Conservation (phyloP, 1,139 yeast genomes). For the Pneumocystis carinii region DNA sequence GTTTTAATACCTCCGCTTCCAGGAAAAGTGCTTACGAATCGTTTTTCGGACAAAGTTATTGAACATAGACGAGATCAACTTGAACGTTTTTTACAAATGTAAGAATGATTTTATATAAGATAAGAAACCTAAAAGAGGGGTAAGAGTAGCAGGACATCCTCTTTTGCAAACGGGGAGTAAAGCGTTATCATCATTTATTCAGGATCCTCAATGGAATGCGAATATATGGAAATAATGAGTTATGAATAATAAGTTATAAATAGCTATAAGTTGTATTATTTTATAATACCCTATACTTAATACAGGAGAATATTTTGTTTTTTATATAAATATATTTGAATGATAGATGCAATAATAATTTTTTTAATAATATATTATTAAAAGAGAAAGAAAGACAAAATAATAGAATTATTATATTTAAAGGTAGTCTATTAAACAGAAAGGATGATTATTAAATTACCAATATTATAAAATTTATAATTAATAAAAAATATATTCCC, state of each 20-base stretch:
- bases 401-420: no score
- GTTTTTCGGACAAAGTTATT: conserved; percentile 71
- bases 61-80: conserved; percentile 74
- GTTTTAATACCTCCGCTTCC: conserved; percentile 82
- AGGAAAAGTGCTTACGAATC: conserved; percentile 59
- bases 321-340: no score
- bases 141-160: conserved; percentile 79
- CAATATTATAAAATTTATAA: no score
- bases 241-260: no score
- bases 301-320: no score
- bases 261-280: background rate
- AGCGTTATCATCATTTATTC: conserved; percentile 68
- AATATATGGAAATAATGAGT: background rate
- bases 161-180: conserved; percentile 79
- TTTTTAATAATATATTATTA: no score
- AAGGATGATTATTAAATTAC: no score
- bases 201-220: conserved; percentile 70
- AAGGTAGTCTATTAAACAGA: no score
- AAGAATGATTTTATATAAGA: conserved; percentile 10
- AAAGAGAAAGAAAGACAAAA: no score
- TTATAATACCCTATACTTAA: background rate
- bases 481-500: no score
- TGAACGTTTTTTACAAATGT: conserved; percentile 56
- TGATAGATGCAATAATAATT: no score
- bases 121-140: background rate